Evolutionary conservation across 2,329 filamentous ascomycete genomes (phyloP), one percentile per base, ranked within the genome.

Genomic region (Pseudogymnoascus sp.): DNA sequence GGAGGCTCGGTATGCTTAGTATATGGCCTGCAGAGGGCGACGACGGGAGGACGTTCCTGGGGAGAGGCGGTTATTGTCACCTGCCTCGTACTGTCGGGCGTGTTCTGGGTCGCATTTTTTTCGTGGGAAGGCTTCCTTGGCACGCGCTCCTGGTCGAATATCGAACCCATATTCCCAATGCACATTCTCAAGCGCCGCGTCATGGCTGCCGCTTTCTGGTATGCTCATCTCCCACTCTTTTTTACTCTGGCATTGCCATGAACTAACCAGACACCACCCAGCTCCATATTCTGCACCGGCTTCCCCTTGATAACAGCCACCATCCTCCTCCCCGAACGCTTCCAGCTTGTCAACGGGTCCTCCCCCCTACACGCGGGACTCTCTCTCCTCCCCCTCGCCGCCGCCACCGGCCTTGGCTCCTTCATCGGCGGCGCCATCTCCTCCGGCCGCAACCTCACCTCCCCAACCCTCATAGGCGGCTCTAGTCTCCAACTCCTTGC

Each of bases 261-360:
- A 21, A 36, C 28, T 56, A 21, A 56, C 49, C 28, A 36, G 23
- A 7, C n/a, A 16, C n/a, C 14, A 28, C 14, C 1, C 11, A 65
- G 49, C 16, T 56, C 43, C 12, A 63, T 63, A 3, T 56, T 65
- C 31, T 28, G 63, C 12, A 49, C 59, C 16, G 64, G 64, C 1
- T 63, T 56, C 9, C 46, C 59, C 1, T 31, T 61, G 7, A 43
- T 65, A 12, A 25, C 59, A n/a, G 40, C 62, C 12, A 37, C 63
- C 5, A 60, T 65, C 21, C 36, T 36, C 59, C 38, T 65, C 21
- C 64, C 62, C 16, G 62, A 61, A 11, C 62, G 42, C n/a, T 59
- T 56, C 42, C 64, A 65, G 28, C 34, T 65, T 5, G 63, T 65
- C 8, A 49, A 65, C 43, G 28, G 34, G 1, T 56, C 60, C 14